Percentiles rank a stretch among this genome's conserved stretches.
These are phyloP conservation scores for Leucaena leucocephala DNA, from an alignment of 306 rosid species.

Conservation along the genomic window DNA sequence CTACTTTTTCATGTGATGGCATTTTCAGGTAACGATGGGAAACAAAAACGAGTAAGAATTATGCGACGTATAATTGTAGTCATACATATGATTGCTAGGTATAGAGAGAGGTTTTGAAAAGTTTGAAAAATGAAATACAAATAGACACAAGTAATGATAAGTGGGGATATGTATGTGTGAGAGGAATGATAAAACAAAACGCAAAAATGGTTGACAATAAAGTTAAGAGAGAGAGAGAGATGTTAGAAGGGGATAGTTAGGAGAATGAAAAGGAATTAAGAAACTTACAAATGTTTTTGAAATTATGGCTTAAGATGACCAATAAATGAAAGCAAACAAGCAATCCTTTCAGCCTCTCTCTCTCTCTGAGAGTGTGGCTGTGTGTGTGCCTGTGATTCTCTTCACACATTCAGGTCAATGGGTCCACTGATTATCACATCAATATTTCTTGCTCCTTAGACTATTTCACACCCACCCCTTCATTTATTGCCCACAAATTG, in stretches of 20 bases:
- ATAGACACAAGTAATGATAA: constrained; percentile 27
- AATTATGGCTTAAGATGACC: constrained; percentile 52
- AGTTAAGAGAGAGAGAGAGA: constrained; percentile 39
- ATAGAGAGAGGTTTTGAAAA: not conserved
- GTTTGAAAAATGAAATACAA: constrained; percentile 35
- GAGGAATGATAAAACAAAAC: constrained; percentile 43
- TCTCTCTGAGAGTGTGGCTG: not conserved
- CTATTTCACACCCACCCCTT: constrained; percentile 57
- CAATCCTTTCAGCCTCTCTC: constrained; percentile 55
- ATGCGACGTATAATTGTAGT: not conserved
- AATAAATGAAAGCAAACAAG: constrained; percentile 68
- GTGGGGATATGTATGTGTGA: constrained; percentile 18
- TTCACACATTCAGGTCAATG: constrained; percentile 70
- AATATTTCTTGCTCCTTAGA: constrained; percentile 46
- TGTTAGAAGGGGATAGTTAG: constrained; percentile 60
- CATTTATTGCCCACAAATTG: constrained; percentile 33
- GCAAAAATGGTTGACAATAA: constrained; percentile 46
- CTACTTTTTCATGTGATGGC: not conserved
- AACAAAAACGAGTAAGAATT: not conserved
- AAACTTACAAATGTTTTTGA: constrained; percentile 46
- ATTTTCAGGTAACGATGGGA: not conserved
- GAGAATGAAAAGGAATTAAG: constrained; percentile 65
- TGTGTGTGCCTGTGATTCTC: constrained; percentile 25
- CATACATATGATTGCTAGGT: not conserved
- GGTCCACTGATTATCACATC: constrained; percentile 56